Base-by-base conservation (phyloP, 306 rosid genomes). In the Mimosa bimucronata region DNA sequence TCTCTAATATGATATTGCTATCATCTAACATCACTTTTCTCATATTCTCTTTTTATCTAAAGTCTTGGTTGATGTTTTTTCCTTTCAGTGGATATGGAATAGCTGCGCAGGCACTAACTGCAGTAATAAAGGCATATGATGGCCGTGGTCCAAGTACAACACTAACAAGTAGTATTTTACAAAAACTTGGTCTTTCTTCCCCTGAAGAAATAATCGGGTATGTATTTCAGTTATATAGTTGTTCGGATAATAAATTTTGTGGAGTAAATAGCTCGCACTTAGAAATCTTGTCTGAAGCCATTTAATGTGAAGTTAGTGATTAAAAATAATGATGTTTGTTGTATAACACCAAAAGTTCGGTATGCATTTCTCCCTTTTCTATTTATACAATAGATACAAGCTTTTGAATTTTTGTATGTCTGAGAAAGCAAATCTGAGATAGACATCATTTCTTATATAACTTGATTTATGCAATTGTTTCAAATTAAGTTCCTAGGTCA, bases 191-290 rank as follows among this genome's bases (percentile, higher is more conserved):
- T 74, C 93, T 94, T 85, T 87, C 97, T 85, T 92, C 97, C 28
- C 84, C 97, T 25, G 96, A 94, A 80, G 97, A 92, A 88, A 87
- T 94, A 77, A 89, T 94, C 8, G 97, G 97, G 98, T 94, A 90
- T 78, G 14, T 83, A 66, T 86, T 82, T 77, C 31, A 52, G 81
- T 71, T 53, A 66, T 71, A 18, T 16, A 9, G 61, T 78, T 78
- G 66, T 2, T n/a, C 60, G 18, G 60, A n/a, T 61, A 66, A 57
- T 44, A 74, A 50, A 7, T n/a, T 48, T 21, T 65, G 7, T 64
- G 79, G 71, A 58, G 60, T 81, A 60, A 58, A 69, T 62, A 60
- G 41, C n/a, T 78, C 57, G 75, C 16, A 44, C 60, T 28, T 57
- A 42, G 40, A 79, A 75, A 53, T 70, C 77, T 29, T 64, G 6